Percentiles rank a stretch among this genome's conserved stretches.
Evolutionary conservation across 2,329 filamentous ascomycete genomes (phyloP).

Genomic region (Gnomoniopsis smithogilvyi): DNA sequence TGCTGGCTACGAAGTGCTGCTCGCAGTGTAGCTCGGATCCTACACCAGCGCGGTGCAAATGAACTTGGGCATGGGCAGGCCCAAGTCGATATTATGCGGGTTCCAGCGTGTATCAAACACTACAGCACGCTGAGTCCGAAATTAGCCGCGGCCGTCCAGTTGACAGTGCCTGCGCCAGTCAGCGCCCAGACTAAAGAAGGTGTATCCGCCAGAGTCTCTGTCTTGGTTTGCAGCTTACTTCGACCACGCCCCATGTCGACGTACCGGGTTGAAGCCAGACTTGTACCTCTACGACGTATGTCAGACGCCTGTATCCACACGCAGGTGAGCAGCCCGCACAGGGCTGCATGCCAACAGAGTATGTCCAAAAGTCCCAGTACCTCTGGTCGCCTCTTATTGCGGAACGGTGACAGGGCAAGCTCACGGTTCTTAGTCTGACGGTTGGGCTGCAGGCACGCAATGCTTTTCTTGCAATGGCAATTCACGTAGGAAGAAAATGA

Average conservation of each 20-base stretch:
- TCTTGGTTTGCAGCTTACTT: background rate
- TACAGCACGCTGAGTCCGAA: background rate
- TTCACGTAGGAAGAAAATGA: background rate
- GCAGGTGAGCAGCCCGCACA: constrained; percentile 13
- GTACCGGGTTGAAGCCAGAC: background rate
- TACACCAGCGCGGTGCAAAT: background rate
- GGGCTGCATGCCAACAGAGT: constrained; percentile 1
- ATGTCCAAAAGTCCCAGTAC: background rate
- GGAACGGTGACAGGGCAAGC: background rate
- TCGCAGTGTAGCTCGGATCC: background rate
- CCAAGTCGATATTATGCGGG: background rate
- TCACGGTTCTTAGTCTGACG: background rate
- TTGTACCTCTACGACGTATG: constrained; percentile 16
- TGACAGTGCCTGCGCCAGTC: background rate
- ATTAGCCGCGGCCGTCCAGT: background rate
- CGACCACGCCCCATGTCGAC: background rate
- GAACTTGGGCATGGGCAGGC: background rate
- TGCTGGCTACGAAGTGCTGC: background rate
- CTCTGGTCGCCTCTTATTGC: background rate
- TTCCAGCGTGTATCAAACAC: background rate
- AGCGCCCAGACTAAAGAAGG: background rate
- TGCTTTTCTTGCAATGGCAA: background rate
- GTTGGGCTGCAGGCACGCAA: background rate
- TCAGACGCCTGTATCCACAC: constrained; percentile 17
- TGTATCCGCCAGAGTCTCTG: background rate